These are phyloP conservation scores for Elaeis guineensis DNA, from an alignment of 176 grass and related monocot genomes.

Conservation along the genomic window DNA sequence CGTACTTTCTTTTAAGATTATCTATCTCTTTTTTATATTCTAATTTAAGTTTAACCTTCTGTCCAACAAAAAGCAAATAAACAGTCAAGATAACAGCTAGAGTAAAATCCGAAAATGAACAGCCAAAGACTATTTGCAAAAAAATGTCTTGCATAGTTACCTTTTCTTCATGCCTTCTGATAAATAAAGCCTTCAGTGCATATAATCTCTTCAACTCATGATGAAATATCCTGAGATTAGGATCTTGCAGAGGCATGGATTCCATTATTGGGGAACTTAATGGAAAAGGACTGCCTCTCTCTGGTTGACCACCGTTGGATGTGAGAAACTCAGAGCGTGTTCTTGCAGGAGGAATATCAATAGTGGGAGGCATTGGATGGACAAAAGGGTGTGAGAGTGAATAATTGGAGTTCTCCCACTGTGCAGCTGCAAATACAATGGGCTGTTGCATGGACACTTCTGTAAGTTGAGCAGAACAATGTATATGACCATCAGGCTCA, in stretches of 20 bases:
- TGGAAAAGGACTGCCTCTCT: conserved; percentile 14
- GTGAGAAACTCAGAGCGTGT: conserved; percentile 4
- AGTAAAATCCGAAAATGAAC: conserved; percentile 1
- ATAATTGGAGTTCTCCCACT: conserved; percentile 3
- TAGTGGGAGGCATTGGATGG: conserved; percentile 8
- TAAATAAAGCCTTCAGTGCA: conserved; percentile 15
- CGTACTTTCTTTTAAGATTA: conserved; percentile 34
- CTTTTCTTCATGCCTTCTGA: conserved; percentile 30
- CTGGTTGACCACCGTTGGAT: conserved; percentile 18
- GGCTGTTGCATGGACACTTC: conserved; percentile 12
- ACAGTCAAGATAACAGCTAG: conserved; percentile 12
- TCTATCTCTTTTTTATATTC: conserved; percentile 20
- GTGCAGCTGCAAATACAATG: conserved; percentile 5
- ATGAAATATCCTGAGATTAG: conserved; percentile 4
- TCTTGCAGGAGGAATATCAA: conserved; percentile 21
- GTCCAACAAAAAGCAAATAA: conserved; percentile 7
- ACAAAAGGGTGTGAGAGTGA: conserved; percentile 7
- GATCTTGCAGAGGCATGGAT: conserved; percentile 15
- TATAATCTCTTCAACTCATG: conserved; percentile 29
- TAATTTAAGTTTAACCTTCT: conserved; percentile 29
- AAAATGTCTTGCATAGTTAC: conserved; percentile 2
- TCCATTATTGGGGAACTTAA: conserved; percentile 4
- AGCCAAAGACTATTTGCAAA: conserved; percentile 19
- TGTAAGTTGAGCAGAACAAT: conserved; percentile 10
- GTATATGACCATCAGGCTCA: conserved; percentile 7